Evolutionary conservation across 2,329 filamentous ascomycete species (phyloP), one percentile per base, ranked within the genome.

Genomic region (Hypoxylon sp.): DNA sequence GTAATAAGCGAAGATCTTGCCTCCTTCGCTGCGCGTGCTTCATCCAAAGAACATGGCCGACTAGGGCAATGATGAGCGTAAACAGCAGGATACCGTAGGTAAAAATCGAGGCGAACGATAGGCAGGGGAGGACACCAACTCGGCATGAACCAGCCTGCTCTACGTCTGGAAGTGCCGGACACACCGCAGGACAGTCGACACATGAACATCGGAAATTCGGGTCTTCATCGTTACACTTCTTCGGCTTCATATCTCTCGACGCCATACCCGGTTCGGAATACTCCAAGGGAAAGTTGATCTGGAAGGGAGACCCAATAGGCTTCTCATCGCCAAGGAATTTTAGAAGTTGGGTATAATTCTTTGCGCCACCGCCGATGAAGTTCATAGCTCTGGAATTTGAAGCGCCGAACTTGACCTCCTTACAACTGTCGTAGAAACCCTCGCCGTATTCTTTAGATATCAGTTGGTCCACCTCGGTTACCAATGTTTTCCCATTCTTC

Each of bases 341-440:
- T 72, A 99, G 83, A 73, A 99, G 92, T 46, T 92, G 88, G 0
- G 90, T 89, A 79, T 95, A 97, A 78, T 98, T 93, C 80, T 94
- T 95, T 11, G 96, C 96, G 14, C 95, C 94, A 14, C 96, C 96
- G 33, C 96, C 97, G 68, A 99, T 98, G 74, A 99, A 90, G 74
- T 95, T 92, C 88, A 99, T 99, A 14, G 95, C 96, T 76, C 92
- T 94, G 67, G 93, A 92, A 77, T 97, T 97, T 46, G 95, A 94
- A 5, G 94, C 92, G 37, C 96, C 96, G 76, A 98, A 98, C 78
- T 99, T 99, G 81, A 99, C 95, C 79, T 99, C 94, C 81, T 98
- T 98, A 84, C 96, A 99, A 82, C 96, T 99, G 80, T 97, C 88
- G 79, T 94, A 99, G 83, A 99, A 97, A 1, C 92, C 94, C 8